Base-by-base conservation (phyloP, 768 basidiomycete genomes). In the Rhodosporidiobolus sp. region DNA sequence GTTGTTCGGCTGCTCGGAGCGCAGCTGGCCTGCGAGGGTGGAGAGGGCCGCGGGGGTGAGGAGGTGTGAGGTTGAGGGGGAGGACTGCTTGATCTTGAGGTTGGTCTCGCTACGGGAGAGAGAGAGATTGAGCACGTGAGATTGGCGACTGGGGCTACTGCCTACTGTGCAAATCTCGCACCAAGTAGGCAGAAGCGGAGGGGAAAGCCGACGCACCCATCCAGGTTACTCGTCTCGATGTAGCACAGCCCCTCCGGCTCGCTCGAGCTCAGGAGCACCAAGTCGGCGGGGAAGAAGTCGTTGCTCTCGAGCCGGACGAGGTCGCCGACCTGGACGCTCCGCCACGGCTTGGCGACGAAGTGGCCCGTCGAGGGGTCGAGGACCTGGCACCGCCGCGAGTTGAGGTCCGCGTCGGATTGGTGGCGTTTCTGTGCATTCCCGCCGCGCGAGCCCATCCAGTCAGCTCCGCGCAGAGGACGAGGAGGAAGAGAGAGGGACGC, bases 241-340 rank as follows among this genome's bases (percentile, higher is more conserved):
- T 97, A 99, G 76, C 95, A 97, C 57, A 98, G 83, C 0, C 96
- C 94, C 80, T 99, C 96, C 1, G 96, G 96, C 80, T 99, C 96
- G 80, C 90, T 92, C 20, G 91, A 92, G 71, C 88, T 88, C 64
- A 98, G 76, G 60, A 98, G 83, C 2, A 97, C 80, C 82, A 96
- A 85, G 82, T 99, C 96, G 19, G 96, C 96, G 0, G 95, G 94
- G 73, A 98, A 97, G 81, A 92, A 95, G 65, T 94, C 90, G 81
- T 99, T 86, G 72, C 87, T 90, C 77, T 96, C 91, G 68, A 97
- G 78, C 9, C 96, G 89, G 59, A 98, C 87, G 53, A 98, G 85
- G 80, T 98, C 95, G 57, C 96, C 96, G 32, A 98, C 94, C 74
- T 84, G 81, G 76, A 98, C 87, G 76, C 92, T 88, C 78, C 90